Percentiles rank a stretch among this genome's conserved stretches.
phyloP scores from a whole-genome alignment of 768 basidiomycete genomes.

The Thelephora ganbajun region DNA sequence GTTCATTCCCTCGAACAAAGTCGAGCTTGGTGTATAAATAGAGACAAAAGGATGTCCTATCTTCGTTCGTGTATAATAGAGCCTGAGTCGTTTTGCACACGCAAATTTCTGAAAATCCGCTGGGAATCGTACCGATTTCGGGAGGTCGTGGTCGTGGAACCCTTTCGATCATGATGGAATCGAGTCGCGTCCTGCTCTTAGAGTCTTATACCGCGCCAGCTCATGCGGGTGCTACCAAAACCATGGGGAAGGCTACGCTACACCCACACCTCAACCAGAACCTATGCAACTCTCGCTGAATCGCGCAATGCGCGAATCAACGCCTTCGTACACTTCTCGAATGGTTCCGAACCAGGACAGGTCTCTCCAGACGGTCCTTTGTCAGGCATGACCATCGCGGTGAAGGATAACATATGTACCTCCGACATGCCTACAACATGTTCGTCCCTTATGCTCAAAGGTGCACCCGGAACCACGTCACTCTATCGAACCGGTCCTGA shows the following conservation, averaged over 20 bases:
- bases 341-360: neutral
- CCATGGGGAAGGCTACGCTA: neutral
- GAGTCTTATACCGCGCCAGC: too few species aligned
- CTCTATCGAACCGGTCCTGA: neutral
- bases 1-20: too few species aligned
- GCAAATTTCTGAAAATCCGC: too few species aligned
- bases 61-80: too few species aligned
- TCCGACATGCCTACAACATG: constrained; percentile 53
- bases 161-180: too few species aligned
- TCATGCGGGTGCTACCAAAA: too few species aligned
- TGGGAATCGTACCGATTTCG: too few species aligned
- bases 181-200: too few species aligned
- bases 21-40: too few species aligned
- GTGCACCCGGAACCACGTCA: constrained; percentile 19
- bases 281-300: neutral
- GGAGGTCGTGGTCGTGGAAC: too few species aligned
- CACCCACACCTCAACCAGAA: neutral
- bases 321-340: constrained; percentile 31
- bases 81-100: too few species aligned
- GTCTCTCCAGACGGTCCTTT: constrained; percentile 16
- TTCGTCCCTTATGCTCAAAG: constrained; percentile 59
- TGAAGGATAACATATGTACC: constrained; percentile 87
- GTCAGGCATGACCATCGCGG: constrained; percentile 37
- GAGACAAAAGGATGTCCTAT: too few species aligned
- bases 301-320: constrained; percentile 30